phyloP scores from a whole-genome alignment of 2,329 filamentous ascomycete species.

The Diplodia intermedia region DNA sequence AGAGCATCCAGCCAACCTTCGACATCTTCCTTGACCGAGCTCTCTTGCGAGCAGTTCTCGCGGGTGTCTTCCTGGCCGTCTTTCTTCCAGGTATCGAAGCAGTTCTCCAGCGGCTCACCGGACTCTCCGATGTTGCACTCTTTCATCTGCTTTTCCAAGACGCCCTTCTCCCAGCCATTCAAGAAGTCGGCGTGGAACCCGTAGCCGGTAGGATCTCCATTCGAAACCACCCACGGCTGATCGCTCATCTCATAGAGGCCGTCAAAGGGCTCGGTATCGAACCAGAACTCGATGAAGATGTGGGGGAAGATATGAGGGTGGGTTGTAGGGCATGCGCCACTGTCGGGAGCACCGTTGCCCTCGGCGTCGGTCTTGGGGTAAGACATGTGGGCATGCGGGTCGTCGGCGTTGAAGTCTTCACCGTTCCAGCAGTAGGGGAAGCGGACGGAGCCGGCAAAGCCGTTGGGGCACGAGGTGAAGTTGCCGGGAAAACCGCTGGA shows the following conservation, averaged over 20 bases:
- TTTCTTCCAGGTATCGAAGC: slow-evolving; percentile 48
- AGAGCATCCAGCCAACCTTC: slow-evolving; percentile 42
- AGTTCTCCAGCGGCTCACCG: slow-evolving; percentile 45
- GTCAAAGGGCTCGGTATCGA: slow-evolving; percentile 45
- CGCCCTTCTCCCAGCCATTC: slow-evolving; percentile 49
- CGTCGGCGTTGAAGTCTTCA: slow-evolving; percentile 42
- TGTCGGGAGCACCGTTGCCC: slow-evolving; percentile 43
- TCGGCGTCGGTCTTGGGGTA: slow-evolving; percentile 45
- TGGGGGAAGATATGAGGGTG: slow-evolving; percentile 45
- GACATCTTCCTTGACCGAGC: slow-evolving; percentile 29
- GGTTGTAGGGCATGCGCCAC: slow-evolving; percentile 45
- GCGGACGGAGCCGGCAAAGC: slow-evolving; percentile 45
- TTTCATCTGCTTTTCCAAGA: slow-evolving; percentile 46
- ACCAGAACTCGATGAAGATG: slow-evolving; percentile 52
- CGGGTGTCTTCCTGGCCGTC: slow-evolving; percentile 38
- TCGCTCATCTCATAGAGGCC: slow-evolving; percentile 42
- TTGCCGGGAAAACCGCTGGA: slow-evolving; percentile 45
- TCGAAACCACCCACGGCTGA: slow-evolving; percentile 46
- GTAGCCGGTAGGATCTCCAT: slow-evolving; percentile 48
- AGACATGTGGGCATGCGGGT: slow-evolving; percentile 48
- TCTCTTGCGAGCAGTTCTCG: slow-evolving; percentile 40
- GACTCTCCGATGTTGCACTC: slow-evolving; percentile 49
- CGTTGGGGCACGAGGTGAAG: slow-evolving; percentile 47
- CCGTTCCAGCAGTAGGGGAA: slow-evolving; percentile 51
- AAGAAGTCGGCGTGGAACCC: slow-evolving; percentile 49